A percentile compares a stretch with the other conserved stretches of the same genome.
Evolutionary conservation across 129 eudicot genomes (phyloP).

Genomic region (Flaveria sonorensis): DNA sequence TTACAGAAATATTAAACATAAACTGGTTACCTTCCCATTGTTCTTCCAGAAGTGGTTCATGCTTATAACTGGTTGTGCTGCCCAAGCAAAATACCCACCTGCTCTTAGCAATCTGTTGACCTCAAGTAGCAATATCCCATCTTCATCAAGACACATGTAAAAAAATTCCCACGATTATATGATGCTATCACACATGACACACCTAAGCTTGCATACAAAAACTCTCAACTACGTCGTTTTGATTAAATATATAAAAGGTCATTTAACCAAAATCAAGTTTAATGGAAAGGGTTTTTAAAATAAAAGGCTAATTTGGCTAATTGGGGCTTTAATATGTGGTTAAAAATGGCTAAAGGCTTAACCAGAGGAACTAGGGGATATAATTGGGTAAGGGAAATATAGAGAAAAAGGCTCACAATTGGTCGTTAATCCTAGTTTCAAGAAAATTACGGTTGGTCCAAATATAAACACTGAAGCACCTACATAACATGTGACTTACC

Average conservation of each 20-base stretch:
- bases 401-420: too few species aligned
- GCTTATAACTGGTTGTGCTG: constrained; percentile 99
- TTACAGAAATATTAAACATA: constrained; percentile 9
- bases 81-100: constrained; percentile 98
- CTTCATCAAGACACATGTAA: constrained; percentile 43
- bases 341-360: too few species aligned
- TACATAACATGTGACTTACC: constrained; percentile 47
- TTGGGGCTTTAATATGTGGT: too few species aligned
- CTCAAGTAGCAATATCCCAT: constrained; percentile 96
- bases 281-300: too few species aligned
- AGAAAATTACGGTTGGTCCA: not conserved
- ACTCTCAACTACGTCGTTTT: too few species aligned
- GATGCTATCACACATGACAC: too few species aligned
- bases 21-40: constrained; percentile 86
- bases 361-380: too few species aligned
- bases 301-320: too few species aligned
- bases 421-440: not conserved
- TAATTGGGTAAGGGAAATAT: too few species aligned
- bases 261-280: too few species aligned
- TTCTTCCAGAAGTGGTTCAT: constrained; percentile 85
- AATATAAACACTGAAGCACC: not conserved
- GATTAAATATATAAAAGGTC: too few species aligned
- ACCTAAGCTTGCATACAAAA: too few species aligned
- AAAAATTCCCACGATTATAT: not conserved
- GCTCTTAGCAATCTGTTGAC: constrained; percentile 91